These are phyloP conservation scores for Daldinia eschscholtzii DNA, from an alignment of 2,329 filamentous ascomycete genomes.

Conservation along the genomic window DNA sequence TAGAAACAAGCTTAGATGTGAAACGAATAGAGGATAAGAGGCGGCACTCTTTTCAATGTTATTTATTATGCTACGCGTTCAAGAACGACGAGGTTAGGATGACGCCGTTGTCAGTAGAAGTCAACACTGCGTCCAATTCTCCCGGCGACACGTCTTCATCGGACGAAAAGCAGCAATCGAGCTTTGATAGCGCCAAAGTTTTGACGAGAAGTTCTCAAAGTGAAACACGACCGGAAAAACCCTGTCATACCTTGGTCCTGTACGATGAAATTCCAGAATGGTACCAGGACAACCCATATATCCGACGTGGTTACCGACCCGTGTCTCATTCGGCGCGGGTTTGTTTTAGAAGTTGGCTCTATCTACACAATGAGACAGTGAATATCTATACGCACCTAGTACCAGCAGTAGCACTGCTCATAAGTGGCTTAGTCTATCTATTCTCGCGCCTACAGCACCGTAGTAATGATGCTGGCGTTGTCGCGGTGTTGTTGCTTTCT, in stretches of 20 bases:
- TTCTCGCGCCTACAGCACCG: slow-evolving; percentile 50
- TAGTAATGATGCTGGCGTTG: slow-evolving; percentile 61
- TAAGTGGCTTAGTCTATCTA: slow-evolving; percentile 57
- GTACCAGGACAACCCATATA: slow-evolving; percentile 73
- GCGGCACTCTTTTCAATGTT: not conserved
- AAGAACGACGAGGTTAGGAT: slow-evolving; percentile 15
- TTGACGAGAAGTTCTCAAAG: slow-evolving; percentile 23
- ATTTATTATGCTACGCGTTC: slow-evolving; percentile 1
- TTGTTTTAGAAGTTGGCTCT: slow-evolving; percentile 68
- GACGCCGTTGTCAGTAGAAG: slow-evolving; percentile 14
- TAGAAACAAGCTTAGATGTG: slow-evolving; percentile 4
- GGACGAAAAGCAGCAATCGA: slow-evolving; percentile 33
- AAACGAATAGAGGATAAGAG: not conserved
- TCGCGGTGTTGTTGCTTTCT: slow-evolving; percentile 68
- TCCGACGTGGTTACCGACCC: slow-evolving; percentile 73
- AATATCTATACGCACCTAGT: slow-evolving; percentile 78
- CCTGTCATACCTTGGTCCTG: slow-evolving; percentile 28
- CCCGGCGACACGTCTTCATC: slow-evolving; percentile 16
- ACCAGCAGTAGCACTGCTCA: slow-evolving; percentile 59
- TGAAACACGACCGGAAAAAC: slow-evolving; percentile 24
- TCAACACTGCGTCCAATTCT: slow-evolving; percentile 1
- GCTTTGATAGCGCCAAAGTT: slow-evolving; percentile 17
- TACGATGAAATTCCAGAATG: slow-evolving; percentile 49
- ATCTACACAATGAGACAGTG: slow-evolving; percentile 67
- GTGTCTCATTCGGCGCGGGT: slow-evolving; percentile 68